Base-by-base conservation (phyloP, 805 yeast genomes). In the Zygosaccharomyces siamensis region DNA sequence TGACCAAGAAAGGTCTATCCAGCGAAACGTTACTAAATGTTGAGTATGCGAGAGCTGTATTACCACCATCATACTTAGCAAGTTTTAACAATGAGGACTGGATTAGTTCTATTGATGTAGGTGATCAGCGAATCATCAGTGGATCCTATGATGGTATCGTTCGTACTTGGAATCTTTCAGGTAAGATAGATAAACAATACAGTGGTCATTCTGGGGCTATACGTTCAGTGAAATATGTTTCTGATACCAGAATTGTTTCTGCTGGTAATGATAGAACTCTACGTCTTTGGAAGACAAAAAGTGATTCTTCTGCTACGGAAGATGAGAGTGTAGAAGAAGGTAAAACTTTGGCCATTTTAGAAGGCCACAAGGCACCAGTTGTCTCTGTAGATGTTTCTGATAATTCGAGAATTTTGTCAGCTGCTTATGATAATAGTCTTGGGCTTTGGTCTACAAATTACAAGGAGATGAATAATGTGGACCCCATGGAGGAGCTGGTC, bases 71-170 rank as follows among this genome's bases (percentile, higher is more conserved):
- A 23, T 90, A 80, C 62, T 72, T 89, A 54, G 89, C 95, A 2
- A 83, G 95, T 39, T 93, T 84, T 69, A 80, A 82, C 62, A 89
- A 92, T 62, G 96, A 92, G 53, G 99, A 93, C 69, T 93, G 99
- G 99, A 80, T 93, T 21, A 87, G 96, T 20, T 78, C 95, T 1
- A 67, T 72, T 58, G 80, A 72, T 51, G 69, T 62, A 8, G 67
- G 72, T 28, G 52, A 56, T 4, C 54, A 54, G 16, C 76, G 82
- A 28, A 86, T 92, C 46, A 73, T 89, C 39, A 81, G 93, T 11
- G 99, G 98, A 35, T 83, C 95, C 0, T 93, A 90, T 63, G 99
- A 93, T 66, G 98, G 98, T 58, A 78, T 92, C 27, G 96, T 92
- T 21, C 79, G 98, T 55, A 81, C 93, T 8, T 93, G 90, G 82